Percentiles rank a stretch among this genome's conserved stretches.
These are phyloP conservation scores for Alternaria sp. DNA, from an alignment of 2,329 filamentous ascomycete genomes.

Conservation along the genomic window DNA sequence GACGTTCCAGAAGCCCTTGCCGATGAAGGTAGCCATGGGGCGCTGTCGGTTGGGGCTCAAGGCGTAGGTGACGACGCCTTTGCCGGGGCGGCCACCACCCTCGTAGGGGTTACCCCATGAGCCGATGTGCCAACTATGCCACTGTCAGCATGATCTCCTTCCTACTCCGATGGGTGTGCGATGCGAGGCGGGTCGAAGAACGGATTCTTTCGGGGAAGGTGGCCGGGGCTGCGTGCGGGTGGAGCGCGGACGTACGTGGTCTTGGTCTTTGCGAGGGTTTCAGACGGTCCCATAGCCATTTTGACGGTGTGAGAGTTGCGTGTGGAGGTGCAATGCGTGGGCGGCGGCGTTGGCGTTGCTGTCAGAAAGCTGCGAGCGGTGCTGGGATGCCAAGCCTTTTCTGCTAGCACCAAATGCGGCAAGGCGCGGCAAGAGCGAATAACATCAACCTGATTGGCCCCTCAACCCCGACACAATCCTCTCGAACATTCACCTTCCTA, in stretches of 20 bases:
- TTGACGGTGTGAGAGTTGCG: slow-evolving; percentile 23
- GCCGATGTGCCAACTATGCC: slow-evolving; percentile 45
- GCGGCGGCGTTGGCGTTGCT: slow-evolving; percentile 23
- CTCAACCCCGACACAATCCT: neutral
- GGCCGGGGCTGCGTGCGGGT: neutral
- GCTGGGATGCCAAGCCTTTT: slow-evolving; percentile 17
- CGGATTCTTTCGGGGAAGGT: slow-evolving; percentile 4
- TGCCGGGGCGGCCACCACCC: slow-evolving; percentile 56
- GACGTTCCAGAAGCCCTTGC: slow-evolving; percentile 93
- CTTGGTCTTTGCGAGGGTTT: slow-evolving; percentile 35
- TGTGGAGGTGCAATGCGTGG: slow-evolving; percentile 25
- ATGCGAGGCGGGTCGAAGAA: slow-evolving; percentile 8
- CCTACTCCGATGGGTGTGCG: slow-evolving; percentile 10
- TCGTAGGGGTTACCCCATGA: slow-evolving; percentile 49
- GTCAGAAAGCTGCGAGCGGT: slow-evolving; percentile 20
- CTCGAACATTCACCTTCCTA: neutral
- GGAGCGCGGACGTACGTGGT: slow-evolving; percentile 33
- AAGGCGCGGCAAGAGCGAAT: neutral
- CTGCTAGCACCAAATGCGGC: neutral
- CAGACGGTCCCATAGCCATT: slow-evolving; percentile 41
- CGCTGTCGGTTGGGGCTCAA: slow-evolving; percentile 88
- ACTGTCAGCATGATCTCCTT: slow-evolving; percentile 18
- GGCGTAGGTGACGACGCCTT: slow-evolving; percentile 72
- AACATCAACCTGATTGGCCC: neutral
- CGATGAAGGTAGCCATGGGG: slow-evolving; percentile 76